Evolutionary conservation across 495 filamentous ascomycete species (phyloP).

Genomic region (Penicillium coffeae): DNA sequence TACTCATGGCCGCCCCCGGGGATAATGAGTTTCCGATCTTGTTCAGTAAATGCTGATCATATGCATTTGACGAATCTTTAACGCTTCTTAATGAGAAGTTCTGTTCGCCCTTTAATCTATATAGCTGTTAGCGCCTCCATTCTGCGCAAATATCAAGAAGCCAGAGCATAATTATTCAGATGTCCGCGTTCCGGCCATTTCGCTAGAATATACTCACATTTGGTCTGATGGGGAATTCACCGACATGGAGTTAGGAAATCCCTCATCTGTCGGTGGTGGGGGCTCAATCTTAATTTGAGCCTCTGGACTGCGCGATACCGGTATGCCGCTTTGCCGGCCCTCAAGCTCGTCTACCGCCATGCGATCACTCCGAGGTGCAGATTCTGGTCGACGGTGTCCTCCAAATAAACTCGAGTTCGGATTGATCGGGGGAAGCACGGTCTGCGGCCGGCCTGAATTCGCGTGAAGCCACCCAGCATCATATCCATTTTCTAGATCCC

Average conservation of each 20-base stretch:
- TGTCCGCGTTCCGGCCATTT: no score
- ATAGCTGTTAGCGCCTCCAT: constrained; percentile 6
- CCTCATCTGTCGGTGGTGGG: constrained; percentile 42
- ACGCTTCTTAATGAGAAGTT: constrained; percentile 54
- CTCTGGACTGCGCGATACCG: constrained; percentile 31
- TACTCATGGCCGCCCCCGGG: constrained; percentile 51
- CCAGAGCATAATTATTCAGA: no score
- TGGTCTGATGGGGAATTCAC: constrained; percentile 37
- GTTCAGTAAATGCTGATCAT: constrained; percentile 75
- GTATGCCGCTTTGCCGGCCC: constrained; percentile 28
- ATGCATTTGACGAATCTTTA: constrained; percentile 62
- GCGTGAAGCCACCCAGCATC: constrained; percentile 61
- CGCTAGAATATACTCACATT: constrained; percentile 48
- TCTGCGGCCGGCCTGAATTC: constrained; percentile 36
- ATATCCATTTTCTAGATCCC: constrained; percentile 49
- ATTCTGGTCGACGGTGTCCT: constrained; percentile 33
- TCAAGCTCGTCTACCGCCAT: constrained; percentile 43
- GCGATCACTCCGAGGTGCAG: constrained; percentile 28
- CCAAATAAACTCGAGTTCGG: constrained; percentile 55
- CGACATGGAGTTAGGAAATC: constrained; percentile 41
- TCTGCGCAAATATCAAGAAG: no score
- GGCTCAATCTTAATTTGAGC: constrained; percentile 46
- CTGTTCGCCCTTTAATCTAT: constrained; percentile 57
- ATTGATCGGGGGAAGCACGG: constrained; percentile 44
- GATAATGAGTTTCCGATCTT: constrained; percentile 66